phyloP scores from a whole-genome alignment of 805 yeast species.

The Clavispora fructus region DNA sequence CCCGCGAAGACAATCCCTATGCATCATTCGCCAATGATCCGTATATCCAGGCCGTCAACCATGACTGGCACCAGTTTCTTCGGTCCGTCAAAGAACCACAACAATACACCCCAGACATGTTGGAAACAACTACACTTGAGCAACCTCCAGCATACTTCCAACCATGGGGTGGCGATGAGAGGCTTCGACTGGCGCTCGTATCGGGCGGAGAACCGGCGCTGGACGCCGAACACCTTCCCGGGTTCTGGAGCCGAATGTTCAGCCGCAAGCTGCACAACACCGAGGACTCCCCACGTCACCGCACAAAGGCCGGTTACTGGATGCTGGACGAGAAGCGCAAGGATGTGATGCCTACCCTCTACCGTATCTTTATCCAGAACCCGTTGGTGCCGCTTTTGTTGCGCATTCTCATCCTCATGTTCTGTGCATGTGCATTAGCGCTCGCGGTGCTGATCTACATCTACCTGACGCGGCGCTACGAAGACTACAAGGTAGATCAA shows the following conservation, averaged over 20 bases:
- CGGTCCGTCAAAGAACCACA: constrained; percentile 42
- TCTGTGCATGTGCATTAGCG: constrained; percentile 66
- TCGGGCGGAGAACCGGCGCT: constrained; percentile 27
- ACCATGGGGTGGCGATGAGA: constrained; percentile 68
- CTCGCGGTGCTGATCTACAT: constrained; percentile 59
- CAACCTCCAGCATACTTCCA: constrained; percentile 40
- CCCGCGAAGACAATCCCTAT: constrained; percentile 26
- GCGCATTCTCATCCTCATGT: constrained; percentile 43
- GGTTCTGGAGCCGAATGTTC: constrained; percentile 11
- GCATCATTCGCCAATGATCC: constrained; percentile 35
- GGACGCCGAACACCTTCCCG: constrained; percentile 14
- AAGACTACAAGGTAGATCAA: constrained; percentile 45
- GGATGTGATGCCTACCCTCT: constrained; percentile 59
- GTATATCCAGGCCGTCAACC: constrained; percentile 33
- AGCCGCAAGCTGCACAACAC: constrained; percentile 2
- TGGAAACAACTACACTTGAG: constrained; percentile 21
- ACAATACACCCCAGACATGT: constrained; percentile 26
- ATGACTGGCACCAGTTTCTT: constrained; percentile 50
- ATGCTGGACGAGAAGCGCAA: constrained; percentile 57
- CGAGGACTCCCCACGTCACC: constrained; percentile 26
- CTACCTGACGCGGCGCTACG: constrained; percentile 29
- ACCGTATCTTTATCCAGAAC: constrained; percentile 59
- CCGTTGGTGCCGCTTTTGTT: constrained; percentile 79
- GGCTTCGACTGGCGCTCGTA: constrained; percentile 51
- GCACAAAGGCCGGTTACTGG: constrained; percentile 64